These are phyloP conservation scores for Diaporthe capsici DNA, from an alignment of 2,329 filamentous ascomycete species.

Conservation along the genomic window DNA sequence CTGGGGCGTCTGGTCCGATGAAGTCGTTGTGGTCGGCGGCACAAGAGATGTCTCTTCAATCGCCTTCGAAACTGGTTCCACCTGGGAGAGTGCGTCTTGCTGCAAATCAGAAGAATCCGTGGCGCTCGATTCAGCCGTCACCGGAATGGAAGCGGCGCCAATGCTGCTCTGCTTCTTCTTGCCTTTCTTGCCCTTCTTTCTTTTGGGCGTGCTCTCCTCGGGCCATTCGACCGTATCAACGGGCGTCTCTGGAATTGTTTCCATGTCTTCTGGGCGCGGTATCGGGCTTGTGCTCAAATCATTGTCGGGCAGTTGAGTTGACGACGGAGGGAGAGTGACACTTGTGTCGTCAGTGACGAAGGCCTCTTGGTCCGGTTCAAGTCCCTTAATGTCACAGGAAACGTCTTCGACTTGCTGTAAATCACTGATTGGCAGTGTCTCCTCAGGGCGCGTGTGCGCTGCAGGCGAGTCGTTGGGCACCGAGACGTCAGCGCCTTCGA, in stretches of 20 bases:
- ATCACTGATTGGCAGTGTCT: background rate
- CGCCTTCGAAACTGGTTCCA: background rate
- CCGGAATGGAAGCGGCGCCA: background rate
- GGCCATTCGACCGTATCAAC: constrained; percentile 47
- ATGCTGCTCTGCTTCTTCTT: constrained; percentile 51
- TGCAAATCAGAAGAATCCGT: background rate
- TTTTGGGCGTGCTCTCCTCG: constrained; percentile 46
- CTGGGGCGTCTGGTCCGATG: background rate
- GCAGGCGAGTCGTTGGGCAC: constrained; percentile 44
- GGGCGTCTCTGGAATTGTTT: constrained; percentile 39
- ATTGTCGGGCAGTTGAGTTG: background rate
- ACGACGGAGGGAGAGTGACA: background rate
- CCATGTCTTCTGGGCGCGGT: constrained; percentile 42
- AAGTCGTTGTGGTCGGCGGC: background rate
- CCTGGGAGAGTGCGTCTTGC: background rate
- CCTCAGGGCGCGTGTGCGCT: constrained; percentile 38
- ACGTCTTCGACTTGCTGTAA: constrained; percentile 28
- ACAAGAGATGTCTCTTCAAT: background rate
- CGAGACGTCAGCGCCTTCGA: constrained; percentile 47
- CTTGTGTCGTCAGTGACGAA: background rate
- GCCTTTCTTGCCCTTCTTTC: constrained; percentile 52
- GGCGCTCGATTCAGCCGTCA: background rate
- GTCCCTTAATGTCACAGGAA: background rate
- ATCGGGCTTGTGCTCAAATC: constrained; percentile 37
- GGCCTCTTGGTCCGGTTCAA: background rate